phyloP scores from a whole-genome alignment of 768 basidiomycete genomes.

The Filobasidium wieringae region DNA sequence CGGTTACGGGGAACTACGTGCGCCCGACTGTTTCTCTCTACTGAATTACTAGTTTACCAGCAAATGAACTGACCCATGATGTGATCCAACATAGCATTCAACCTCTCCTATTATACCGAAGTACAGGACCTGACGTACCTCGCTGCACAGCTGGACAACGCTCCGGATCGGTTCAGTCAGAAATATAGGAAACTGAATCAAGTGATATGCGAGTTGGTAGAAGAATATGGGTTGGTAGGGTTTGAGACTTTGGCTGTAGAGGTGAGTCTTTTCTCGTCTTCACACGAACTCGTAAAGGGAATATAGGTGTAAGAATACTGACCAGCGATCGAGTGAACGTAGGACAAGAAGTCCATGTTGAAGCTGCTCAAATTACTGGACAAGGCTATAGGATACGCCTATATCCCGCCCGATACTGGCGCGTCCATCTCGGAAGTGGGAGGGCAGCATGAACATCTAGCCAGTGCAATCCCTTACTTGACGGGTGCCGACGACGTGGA shows the following conservation, averaged over 20 bases:
- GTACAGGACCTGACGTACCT: conserved; percentile 90
- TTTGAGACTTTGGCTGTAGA: conserved; percentile 97
- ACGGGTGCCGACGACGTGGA: conserved; percentile 43
- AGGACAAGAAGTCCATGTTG: conserved; percentile 94
- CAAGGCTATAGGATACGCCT: conserved; percentile 83
- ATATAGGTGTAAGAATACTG: not conserved
- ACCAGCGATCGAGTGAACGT: not conserved
- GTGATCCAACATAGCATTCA: conserved; percentile 59
- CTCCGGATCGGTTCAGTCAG: conserved; percentile 45
- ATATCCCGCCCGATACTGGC: conserved; percentile 51
- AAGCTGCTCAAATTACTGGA: conserved; percentile 73
- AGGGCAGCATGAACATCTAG: conserved; percentile 38
- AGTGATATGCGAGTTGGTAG: conserved; percentile 81
- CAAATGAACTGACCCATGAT: too few relatives aligned
- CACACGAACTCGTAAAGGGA: not conserved
- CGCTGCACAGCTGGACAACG: conserved; percentile 52
- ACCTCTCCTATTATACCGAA: conserved; percentile 94
- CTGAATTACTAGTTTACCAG: too few relatives aligned
- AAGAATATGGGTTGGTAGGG: conserved; percentile 82
- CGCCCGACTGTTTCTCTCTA: conserved; percentile 17
- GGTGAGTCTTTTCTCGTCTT: conserved; percentile 48
- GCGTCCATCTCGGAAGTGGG: conserved; percentile 18
- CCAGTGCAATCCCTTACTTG: conserved; percentile 7
- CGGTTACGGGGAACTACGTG: conserved; percentile 84
- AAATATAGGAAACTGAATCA: conserved; percentile 70